Percentiles rank a stretch among this genome's conserved stretches.
phyloP scores from a whole-genome alignment of 2,329 filamentous ascomycete genomes.

The Davidsoniella virescens region DNA sequence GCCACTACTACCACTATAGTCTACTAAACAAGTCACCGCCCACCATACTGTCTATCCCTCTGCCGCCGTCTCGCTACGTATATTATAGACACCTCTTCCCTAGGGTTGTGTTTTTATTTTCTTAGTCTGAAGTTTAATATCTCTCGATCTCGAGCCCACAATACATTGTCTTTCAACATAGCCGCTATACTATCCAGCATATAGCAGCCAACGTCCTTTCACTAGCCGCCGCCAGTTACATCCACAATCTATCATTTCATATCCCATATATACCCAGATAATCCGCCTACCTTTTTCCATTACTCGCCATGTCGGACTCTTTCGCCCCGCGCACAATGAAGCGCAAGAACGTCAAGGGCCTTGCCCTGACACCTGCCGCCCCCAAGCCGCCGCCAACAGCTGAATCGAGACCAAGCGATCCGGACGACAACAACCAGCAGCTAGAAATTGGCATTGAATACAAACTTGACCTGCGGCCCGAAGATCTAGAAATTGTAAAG shows the following conservation, averaged over 20 bases:
- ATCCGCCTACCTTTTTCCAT: background rate
- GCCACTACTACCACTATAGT: no score
- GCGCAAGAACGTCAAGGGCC: constrained; percentile 96
- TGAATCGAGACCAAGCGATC: constrained; percentile 50
- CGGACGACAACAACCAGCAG: constrained; percentile 41
- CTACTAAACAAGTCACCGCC: no score
- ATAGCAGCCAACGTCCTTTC: no score
- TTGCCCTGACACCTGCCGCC: constrained; percentile 66
- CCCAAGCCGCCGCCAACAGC: constrained; percentile 57
- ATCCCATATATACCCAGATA: background rate
- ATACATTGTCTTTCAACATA: no score
- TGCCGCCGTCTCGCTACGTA: background rate
- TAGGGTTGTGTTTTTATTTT: background rate
- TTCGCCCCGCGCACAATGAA: constrained; percentile 73
- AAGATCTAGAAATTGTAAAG: constrained; percentile 84
- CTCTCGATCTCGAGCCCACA: no score
- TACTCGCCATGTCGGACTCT: constrained; percentile 38
- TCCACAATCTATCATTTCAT: no score
- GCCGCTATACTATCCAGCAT: no score
- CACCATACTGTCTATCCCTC: background rate
- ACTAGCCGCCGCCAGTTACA: no score
- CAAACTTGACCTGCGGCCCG: constrained; percentile 76
- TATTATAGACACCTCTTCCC: background rate
- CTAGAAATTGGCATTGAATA: constrained; percentile 97
- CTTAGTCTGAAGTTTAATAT: no score